Evolutionary conservation across 805 yeast species (phyloP).

Genomic region (Vanderwaltozyma tropicalis): DNA sequence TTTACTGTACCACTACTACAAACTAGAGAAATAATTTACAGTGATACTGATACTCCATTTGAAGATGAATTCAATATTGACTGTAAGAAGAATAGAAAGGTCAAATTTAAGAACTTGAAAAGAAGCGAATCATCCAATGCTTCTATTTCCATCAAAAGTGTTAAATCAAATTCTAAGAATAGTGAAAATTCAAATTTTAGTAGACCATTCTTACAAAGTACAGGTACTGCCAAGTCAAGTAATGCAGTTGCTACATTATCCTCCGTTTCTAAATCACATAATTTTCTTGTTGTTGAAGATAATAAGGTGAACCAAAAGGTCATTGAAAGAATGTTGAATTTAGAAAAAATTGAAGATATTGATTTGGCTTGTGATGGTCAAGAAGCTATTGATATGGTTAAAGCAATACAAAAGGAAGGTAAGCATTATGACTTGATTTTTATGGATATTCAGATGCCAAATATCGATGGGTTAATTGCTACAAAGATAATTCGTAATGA

Average conservation of each 20-base stretch:
- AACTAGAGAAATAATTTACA: slow-evolving; percentile 26
- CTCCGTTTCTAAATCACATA: slow-evolving; percentile 3
- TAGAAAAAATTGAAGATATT: slow-evolving; percentile 69
- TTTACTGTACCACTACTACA: slow-evolving; percentile 72
- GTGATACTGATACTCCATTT: slow-evolving; percentile 29
- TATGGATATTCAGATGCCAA: slow-evolving; percentile 98
- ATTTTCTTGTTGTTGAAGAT: slow-evolving; percentile 85
- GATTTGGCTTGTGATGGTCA: slow-evolving; percentile 83
- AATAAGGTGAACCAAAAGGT: slow-evolving; percentile 92
- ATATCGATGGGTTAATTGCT: slow-evolving; percentile 78
- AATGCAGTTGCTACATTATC: slow-evolving; percentile 8
- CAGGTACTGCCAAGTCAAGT: slow-evolving; percentile 32
- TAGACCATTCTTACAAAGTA: slow-evolving; percentile 30
- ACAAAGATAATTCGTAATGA: slow-evolving; percentile 62
- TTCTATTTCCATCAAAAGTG: slow-evolving; percentile 2
- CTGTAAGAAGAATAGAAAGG: slow-evolving; percentile 41
- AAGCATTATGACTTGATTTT: slow-evolving; percentile 61
- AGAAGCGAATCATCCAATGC: background rate
- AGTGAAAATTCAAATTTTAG: slow-evolving; percentile 13
- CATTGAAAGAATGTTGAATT: slow-evolving; percentile 70
- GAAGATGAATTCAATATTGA: slow-evolving; percentile 60
- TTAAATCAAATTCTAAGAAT: slow-evolving; percentile 29
- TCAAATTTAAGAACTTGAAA: slow-evolving; percentile 24
- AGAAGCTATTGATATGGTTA: slow-evolving; percentile 68
- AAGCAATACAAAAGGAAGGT: slow-evolving; percentile 33